phyloP scores from a whole-genome alignment of 1,139 yeast genomes.

The Ashbya aceris region DNA sequence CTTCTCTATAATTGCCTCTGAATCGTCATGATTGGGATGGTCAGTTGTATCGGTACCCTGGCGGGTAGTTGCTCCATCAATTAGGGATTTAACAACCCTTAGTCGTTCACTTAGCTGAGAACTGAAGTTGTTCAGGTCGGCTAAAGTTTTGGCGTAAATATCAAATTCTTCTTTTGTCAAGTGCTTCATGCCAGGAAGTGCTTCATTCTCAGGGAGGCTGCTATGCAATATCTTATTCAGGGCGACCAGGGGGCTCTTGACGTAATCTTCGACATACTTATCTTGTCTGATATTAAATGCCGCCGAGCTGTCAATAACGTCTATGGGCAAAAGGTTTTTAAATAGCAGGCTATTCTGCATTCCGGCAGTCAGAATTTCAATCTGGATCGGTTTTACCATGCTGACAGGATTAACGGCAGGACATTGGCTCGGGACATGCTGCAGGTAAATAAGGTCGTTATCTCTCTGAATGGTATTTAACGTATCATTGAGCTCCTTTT shows the following conservation, averaged over 20 bases:
- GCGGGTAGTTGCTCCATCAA: conserved; percentile 46
- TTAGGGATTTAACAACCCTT: conserved; percentile 39
- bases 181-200: conserved; percentile 8
- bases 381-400: conserved; percentile 46
- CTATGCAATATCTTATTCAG: conserved; percentile 39
- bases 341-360: conserved; percentile 35
- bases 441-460: conserved; percentile 69
- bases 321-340: conserved; percentile 52
- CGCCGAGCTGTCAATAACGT: conserved; percentile 55
- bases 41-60: conserved; percentile 37
- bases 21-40: conserved; percentile 23
- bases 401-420: conserved; percentile 41
- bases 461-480: conserved; percentile 61
- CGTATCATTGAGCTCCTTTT: conserved; percentile 36
- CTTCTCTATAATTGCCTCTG: conserved; percentile 31
- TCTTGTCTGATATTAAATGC: conserved; percentile 63
- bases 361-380: conserved; percentile 29
- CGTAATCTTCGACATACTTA: conserved; percentile 41
- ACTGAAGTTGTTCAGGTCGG: conserved; percentile 12
- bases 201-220: conserved; percentile 8
- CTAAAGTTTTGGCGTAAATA: conserved; percentile 10
- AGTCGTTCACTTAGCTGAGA: conserved; percentile 15
- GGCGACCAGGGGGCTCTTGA: conserved; percentile 44
- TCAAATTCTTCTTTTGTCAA: conserved; percentile 12
- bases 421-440: conserved; percentile 49